Evolutionary conservation across 73 alveolate genomes (phyloP), one percentile per base, ranked within the genome.

Genomic region (Durusdinium trenchii): DNA sequence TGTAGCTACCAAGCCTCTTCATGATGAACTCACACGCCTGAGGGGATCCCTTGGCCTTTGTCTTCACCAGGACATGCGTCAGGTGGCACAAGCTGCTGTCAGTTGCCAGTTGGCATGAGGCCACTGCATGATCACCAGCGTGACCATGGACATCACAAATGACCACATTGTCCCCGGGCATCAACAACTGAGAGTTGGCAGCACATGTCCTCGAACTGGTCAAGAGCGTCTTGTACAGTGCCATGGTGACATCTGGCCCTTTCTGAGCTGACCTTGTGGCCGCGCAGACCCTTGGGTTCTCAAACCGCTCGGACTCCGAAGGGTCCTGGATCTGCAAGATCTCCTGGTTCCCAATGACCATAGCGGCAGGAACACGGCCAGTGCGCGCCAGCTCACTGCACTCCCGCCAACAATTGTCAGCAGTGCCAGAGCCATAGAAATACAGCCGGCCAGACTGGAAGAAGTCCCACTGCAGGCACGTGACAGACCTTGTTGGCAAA

Each of bases 121-220:
- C 85, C 85, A 73, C 51, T 6, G 85, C 85, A 73, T 73, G 85
- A 51, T 73, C 85, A 38, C 85, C 85, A 3, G 85, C 48, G 36
- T 73, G 85, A 73, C 48, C 23, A 36, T 73, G 85, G 36, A 36
- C 51, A 36, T 73, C 85, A 30, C 26, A 48, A 32, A 73, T 10
- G 51, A 30, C 28, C 52, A 73, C 30, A 28, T n/a, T 36, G 51
- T 73, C 85, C 12, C 6, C 28, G 30, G 18, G 18, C 4, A 18
- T 6, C 18, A 73, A 73, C 36, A 73, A 51, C 6, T 18, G 4
- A n/a, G 51, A 23, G 51, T 73, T 73, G 48, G 51, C 48, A 36
- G 52, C 32, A 9, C 46, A 16, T 3, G 6, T 3, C 51, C 36
- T 73, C 4, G 85, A 73, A 6, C 18, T 73, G 48, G 85, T 6